Percentiles rank a stretch among this genome's conserved stretches.
Conservation (phyloP, 805 yeast genomes). For the Saturnispora diversa region DNA sequence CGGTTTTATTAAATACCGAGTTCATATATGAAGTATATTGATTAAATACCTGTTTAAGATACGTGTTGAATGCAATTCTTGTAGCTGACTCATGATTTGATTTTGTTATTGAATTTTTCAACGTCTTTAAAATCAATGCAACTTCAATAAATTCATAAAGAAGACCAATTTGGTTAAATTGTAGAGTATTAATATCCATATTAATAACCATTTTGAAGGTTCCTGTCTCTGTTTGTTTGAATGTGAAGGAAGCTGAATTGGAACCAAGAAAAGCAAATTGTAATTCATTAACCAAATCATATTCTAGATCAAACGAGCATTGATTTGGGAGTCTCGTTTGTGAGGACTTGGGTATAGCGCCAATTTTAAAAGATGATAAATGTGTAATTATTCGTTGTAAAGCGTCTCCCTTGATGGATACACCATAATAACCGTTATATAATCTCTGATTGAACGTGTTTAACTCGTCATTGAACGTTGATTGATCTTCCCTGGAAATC, state of each 20-base stretch:
- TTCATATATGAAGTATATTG: not conserved
- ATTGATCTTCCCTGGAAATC: not conserved
- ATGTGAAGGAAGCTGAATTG: conserved; percentile 7
- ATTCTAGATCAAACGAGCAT: conserved; percentile 5
- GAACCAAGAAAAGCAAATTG: conserved; percentile 11
- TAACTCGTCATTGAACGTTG: not conserved
- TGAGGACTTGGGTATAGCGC: not conserved
- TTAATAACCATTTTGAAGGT: conserved; percentile 1
- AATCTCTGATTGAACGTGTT: not conserved
- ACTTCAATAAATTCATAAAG: conserved; percentile 12
- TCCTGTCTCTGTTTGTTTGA: not conserved
- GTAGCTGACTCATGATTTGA: not conserved
- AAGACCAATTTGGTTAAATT: conserved; percentile 8
- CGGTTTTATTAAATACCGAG: not conserved
- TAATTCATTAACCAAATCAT: conserved; percentile 3
- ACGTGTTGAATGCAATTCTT: not conserved
- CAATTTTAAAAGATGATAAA: not conserved
- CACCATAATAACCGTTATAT: conserved; percentile 2
- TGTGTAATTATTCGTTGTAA: not conserved
- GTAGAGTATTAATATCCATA: conserved; percentile 3
- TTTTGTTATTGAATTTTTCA: not conserved
- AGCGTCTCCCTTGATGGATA: not conserved
- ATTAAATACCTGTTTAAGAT: not conserved
- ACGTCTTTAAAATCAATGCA: conserved; percentile 9
- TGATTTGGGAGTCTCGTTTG: not conserved